These are phyloP conservation scores for Pecoramyces ruminantium DNA, from an alignment of 192 early-diverging fungal species.

Conservation along the genomic window DNA sequence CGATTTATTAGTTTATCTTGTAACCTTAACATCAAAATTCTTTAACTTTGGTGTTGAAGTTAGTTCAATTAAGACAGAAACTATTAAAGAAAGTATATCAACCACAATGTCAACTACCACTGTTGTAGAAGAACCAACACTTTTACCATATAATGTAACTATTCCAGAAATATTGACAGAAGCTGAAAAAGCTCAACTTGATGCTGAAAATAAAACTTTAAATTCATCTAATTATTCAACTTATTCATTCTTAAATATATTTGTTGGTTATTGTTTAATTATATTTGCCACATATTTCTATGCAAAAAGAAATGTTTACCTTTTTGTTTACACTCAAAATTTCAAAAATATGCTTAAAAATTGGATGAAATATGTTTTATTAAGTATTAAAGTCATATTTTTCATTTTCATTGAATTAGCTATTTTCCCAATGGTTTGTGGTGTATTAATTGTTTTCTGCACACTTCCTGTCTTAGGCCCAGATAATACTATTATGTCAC, in stretches of 20 bases:
- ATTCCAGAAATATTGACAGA: constrained; percentile 5
- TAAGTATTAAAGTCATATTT: constrained; percentile 48
- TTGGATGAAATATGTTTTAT: constrained; percentile 11
- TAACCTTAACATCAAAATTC: background rate
- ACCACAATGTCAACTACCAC: background rate
- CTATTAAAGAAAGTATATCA: constrained; percentile 1
- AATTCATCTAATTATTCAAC: constrained; percentile 33
- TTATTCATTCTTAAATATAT: constrained; percentile 33
- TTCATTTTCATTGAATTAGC: constrained; percentile 79
- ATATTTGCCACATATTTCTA: constrained; percentile 3
- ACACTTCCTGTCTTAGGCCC: constrained; percentile 59
- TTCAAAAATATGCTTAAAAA: constrained; percentile 12
- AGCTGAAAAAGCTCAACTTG: constrained; percentile 6
- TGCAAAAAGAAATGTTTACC: background rate
- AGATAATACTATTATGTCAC: constrained; percentile 27
- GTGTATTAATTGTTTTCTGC: constrained; percentile 64
- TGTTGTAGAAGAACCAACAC: background rate
- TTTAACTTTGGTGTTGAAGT: background rate
- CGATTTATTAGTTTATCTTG: constrained; percentile 8
- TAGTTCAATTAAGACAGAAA: background rate
- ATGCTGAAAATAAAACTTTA: constrained; percentile 7
- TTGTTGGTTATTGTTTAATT: constrained; percentile 41
- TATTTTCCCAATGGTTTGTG: constrained; percentile 74
- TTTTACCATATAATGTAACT: background rate
- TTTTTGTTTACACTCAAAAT: constrained; percentile 16